Percentiles rank a stretch among this genome's conserved stretches.
Conservation (phyloP, 2,329 filamentous ascomycete genomes). For the Westerdykella ornata region DNA sequence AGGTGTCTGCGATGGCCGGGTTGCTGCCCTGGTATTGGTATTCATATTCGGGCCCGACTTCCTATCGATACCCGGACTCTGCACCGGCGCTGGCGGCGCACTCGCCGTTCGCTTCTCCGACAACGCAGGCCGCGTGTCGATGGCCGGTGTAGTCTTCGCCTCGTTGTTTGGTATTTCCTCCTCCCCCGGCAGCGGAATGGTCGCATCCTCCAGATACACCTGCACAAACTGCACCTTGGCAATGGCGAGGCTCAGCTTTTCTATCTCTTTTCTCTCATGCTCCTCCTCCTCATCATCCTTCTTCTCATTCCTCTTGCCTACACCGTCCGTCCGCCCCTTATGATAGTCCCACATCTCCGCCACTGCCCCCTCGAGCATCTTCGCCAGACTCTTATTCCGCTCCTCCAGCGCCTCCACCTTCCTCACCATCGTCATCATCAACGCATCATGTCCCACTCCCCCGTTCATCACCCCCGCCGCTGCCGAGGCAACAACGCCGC, state of each 20-base stretch:
- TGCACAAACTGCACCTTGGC: conserved; percentile 48
- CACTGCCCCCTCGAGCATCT: conserved; percentile 62
- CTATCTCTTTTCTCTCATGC: conserved; percentile 27
- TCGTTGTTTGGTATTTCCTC: conserved; percentile 22
- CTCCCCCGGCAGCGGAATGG: conserved; percentile 39
- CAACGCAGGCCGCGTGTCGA: no score
- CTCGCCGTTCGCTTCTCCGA: conserved; percentile 12
- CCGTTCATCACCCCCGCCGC: conserved; percentile 10
- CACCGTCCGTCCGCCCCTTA: conserved; percentile 42
- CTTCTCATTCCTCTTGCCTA: conserved; percentile 11
- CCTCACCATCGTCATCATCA: no score
- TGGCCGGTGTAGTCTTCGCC: neutral
- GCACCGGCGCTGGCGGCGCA: conserved; percentile 12
- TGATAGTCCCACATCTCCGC: conserved; percentile 57
- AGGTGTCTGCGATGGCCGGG: no score
- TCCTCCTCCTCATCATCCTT: conserved; percentile 38
- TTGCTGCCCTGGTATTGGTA: no score
- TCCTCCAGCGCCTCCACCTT: conserved; percentile 48
- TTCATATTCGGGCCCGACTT: no score
- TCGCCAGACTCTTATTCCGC: conserved; percentile 60
- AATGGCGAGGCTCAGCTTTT: conserved; percentile 43
- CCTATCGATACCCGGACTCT: no score
- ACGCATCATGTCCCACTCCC: neutral
- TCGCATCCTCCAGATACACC: conserved; percentile 45
- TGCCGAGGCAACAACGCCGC: no score